phyloP scores from a whole-genome alignment of 2,329 filamentous ascomycete genomes.

The Xylariaceae sp. region DNA sequence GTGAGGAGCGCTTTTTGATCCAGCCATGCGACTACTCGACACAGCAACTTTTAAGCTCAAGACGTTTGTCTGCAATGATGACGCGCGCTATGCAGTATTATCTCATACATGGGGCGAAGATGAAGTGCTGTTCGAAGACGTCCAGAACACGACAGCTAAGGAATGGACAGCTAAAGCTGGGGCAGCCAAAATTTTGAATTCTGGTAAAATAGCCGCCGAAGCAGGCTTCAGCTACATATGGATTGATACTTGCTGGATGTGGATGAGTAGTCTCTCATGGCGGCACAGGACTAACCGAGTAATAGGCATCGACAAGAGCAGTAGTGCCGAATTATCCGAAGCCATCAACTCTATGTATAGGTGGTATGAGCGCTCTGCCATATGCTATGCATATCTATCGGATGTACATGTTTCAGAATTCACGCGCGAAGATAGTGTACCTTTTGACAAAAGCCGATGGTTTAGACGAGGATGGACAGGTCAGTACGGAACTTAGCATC shows the following conservation, averaged over 20 bases:
- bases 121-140: conserved; percentile 10
- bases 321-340: conserved; percentile 14
- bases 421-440: too few relatives aligned
- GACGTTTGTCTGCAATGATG: neutral
- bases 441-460: conserved; percentile 12
- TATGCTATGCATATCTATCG: conserved; percentile 6
- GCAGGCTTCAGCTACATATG: conserved; percentile 1
- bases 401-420: neutral
- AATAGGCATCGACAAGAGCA: conserved; percentile 12
- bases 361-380: conserved; percentile 4
- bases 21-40: conserved; percentile 12
- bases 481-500: neutral
- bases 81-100: neutral
- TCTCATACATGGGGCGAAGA: conserved; percentile 13
- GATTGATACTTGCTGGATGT: conserved; percentile 14
- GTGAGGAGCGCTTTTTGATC: neutral
- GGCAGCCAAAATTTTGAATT: neutral
- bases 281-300: neutral
- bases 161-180: neutral
- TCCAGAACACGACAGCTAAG: neutral
- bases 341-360: conserved; percentile 13
- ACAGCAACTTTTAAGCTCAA: conserved; percentile 1
- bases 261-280: neutral
- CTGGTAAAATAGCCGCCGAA: neutral
- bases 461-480: conserved; percentile 17